These are phyloP conservation scores for Hypoxylon sp. DNA, from an alignment of 2,329 filamentous ascomycete genomes.

Conservation along the genomic window DNA sequence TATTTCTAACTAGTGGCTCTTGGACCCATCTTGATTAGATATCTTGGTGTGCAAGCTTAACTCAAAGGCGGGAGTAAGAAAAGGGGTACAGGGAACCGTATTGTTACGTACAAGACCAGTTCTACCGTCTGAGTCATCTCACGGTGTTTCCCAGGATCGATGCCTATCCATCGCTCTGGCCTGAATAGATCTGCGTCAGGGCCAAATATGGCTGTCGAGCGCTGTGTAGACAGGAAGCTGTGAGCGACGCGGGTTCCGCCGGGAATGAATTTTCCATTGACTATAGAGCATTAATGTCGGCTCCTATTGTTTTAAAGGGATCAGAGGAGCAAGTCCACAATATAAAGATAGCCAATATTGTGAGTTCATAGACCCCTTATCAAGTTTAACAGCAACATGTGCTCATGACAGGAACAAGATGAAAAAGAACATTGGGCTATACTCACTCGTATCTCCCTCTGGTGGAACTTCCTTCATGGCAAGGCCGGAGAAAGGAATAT, in stretches of 20 bases:
- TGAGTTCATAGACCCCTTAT: background rate
- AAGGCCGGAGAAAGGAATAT: slow-evolving; percentile 54
- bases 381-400: background rate
- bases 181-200: slow-evolving; percentile 53
- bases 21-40: background rate
- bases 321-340: background rate
- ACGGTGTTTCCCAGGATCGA: slow-evolving; percentile 49
- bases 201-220: slow-evolving; percentile 52
- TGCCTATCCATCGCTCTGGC: slow-evolving; percentile 55
- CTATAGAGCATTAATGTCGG: slow-evolving; percentile 6
- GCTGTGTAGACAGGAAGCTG: slow-evolving; percentile 52
- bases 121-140: slow-evolving; percentile 56
- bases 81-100: background rate
- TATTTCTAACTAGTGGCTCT: background rate
- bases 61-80: background rate
- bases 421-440: background rate
- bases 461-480: slow-evolving; percentile 51
- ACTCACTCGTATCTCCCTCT: slow-evolving; percentile 51
- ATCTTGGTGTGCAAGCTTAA: background rate
- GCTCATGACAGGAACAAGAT: background rate
- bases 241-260: slow-evolving; percentile 54
- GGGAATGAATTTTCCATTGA: slow-evolving; percentile 51
- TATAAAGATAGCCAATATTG: background rate
- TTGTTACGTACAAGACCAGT: slow-evolving; percentile 53
- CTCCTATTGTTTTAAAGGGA: background rate